These are phyloP conservation scores for Syzygium jambos DNA, from an alignment of 345 rosid genomes.

Conservation along the genomic window DNA sequence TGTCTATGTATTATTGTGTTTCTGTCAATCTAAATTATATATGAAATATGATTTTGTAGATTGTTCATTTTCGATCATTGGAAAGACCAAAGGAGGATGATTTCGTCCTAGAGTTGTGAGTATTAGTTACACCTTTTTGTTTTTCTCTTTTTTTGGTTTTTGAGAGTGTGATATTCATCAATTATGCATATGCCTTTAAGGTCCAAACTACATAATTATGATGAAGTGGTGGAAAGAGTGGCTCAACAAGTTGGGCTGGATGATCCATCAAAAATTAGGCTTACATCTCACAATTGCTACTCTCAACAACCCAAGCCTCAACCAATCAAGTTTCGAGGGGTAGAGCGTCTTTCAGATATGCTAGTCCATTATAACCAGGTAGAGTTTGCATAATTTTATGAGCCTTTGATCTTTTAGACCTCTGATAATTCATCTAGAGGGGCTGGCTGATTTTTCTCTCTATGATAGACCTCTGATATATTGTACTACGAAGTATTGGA, in stretches of 20 bases:
- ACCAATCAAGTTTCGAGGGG: conserved; percentile 83
- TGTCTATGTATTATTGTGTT: neutral
- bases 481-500: conserved; percentile 97
- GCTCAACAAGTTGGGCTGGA: conserved; percentile 80
- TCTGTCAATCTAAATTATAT: conserved; percentile 4
- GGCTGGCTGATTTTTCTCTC: conserved; percentile 8
- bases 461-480: conserved; percentile 76
- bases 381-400: neutral
- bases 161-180: neutral
- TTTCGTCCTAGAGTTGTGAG: conserved; percentile 86
- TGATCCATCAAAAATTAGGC: conserved; percentile 85
- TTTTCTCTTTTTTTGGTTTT: conserved; percentile 1
- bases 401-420: neutral
- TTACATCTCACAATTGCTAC: conserved; percentile 97
- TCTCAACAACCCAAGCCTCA: conserved; percentile 99
- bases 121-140: neutral
- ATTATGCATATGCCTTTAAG: conserved; percentile 24
- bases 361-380: conserved; percentile 94
- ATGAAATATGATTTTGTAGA: conserved; percentile 15
- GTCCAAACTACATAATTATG: conserved; percentile 84
- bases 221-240: conserved; percentile 82
- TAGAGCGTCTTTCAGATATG: conserved; percentile 87
- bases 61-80: conserved; percentile 81
- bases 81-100: conserved; percentile 92
- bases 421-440: neutral